These are phyloP conservation scores for Adansonia madagascariensis DNA, from an alignment of 441 rosid species.

Conservation along the genomic window DNA sequence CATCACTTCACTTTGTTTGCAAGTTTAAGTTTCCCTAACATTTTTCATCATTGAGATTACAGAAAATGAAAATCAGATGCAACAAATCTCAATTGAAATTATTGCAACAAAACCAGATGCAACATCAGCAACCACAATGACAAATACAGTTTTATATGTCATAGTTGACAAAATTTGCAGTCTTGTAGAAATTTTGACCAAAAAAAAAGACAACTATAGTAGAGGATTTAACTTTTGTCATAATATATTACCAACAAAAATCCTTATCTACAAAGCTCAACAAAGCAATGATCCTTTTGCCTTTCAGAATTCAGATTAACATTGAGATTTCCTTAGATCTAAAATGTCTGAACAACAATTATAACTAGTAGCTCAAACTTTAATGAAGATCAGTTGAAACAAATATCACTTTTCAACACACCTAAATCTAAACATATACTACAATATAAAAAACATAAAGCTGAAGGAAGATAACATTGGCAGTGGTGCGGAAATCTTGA, in stretches of 20 bases:
- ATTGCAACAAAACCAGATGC: background rate
- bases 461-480: background rate
- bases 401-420: background rate
- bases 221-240: background rate
- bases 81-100: background rate
- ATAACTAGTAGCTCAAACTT: background rate
- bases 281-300: background rate
- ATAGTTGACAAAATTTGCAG: background rate
- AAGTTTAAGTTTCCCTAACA: background rate
- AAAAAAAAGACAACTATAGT: background rate
- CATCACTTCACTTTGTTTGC: background rate
- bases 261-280: background rate
- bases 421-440: background rate
- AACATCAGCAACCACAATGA: background rate
- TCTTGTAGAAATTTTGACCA: background rate
- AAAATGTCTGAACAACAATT: background rate
- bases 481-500: constrained; percentile 4
- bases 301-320: background rate
- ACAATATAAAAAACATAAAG: background rate
- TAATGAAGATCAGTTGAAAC: background rate
- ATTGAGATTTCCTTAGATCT: constrained; percentile 7
- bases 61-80: background rate
- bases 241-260: constrained; percentile 12
- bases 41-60: background rate
- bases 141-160: background rate